A percentile compares a stretch with the other conserved stretches of the same genome.
These are phyloP conservation scores for Fusarium chuoi DNA, from an alignment of 2,329 filamentous ascomycete species.

Conservation along the genomic window DNA sequence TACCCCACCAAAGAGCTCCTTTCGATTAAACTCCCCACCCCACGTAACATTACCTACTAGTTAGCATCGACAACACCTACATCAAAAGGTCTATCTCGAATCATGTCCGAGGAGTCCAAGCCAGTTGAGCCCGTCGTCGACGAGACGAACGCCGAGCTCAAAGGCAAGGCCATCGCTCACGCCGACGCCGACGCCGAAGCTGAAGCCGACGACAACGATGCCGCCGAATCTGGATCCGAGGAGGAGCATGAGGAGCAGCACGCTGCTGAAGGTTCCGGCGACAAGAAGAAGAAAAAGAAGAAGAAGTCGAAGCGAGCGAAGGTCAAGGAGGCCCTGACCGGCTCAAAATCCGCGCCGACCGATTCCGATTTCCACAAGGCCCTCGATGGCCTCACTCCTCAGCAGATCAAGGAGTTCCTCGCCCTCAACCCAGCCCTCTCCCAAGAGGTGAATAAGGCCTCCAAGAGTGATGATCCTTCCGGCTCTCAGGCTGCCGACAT, in stretches of 20 bases:
- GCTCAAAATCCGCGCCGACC: slow-evolving; percentile 46
- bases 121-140: slow-evolving; percentile 64
- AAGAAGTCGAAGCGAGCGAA: slow-evolving; percentile 74
- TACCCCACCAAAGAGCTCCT: slow-evolving; percentile 44
- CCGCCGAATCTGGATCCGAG: slow-evolving; percentile 59
- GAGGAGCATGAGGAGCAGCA: slow-evolving; percentile 52
- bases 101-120: slow-evolving; percentile 71
- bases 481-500: slow-evolving; percentile 60
- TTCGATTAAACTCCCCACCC: slow-evolving; percentile 21
- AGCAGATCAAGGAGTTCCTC: slow-evolving; percentile 73
- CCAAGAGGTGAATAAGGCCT: slow-evolving; percentile 60
- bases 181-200: slow-evolving; percentile 54
- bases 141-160: slow-evolving; percentile 60
- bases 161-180: slow-evolving; percentile 55
- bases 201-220: slow-evolving; percentile 58
- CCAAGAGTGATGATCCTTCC: slow-evolving; percentile 50
- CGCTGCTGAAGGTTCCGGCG: slow-evolving; percentile 50
- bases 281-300: slow-evolving; percentile 66
- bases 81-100: slow-evolving; percentile 20
- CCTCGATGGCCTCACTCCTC: slow-evolving; percentile 62
- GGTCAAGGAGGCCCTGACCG: slow-evolving; percentile 59
- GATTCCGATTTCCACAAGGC: slow-evolving; percentile 60
- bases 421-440: slow-evolving; percentile 78
- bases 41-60: slow-evolving; percentile 2
- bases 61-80: slow-evolving; percentile 32